Base-by-base conservation (phyloP, 1,284 basidiomycete genomes). In the Coniferiporia sulphurascens region DNA sequence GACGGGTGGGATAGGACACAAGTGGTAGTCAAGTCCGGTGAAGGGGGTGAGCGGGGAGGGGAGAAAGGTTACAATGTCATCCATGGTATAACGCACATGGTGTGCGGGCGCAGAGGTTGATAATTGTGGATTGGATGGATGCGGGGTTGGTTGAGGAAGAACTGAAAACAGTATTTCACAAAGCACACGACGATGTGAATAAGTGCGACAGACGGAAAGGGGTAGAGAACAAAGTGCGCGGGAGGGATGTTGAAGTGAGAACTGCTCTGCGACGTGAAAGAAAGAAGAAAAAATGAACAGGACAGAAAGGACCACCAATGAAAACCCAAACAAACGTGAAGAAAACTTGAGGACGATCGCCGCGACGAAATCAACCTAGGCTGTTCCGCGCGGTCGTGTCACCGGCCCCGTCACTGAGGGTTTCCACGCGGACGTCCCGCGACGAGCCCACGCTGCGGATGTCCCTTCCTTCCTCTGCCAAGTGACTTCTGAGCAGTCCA, bases 401-500 rank as follows among this genome's bases (percentile, higher is more conserved):
- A 35, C 55, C 58, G 13, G 35, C 58, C 9, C 21, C 56, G 43
- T 60, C 59, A 41, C 54, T 60, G 19, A 82, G 69, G 62, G 85
- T 85, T 70, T 91, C 88, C 60, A 92, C 87, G 66, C 76, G 80
- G 58, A 90, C 87, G 45, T 86, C 89, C 68, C 89, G 78, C 65
- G 85, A 87, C 44, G 86, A 88, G 65, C 82, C 77, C 32, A 92
- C 89, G 70, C 87, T 91, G 66, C 88, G 76, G 54, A 92, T 87
- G 70, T 91, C 89, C 63, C 87, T 76, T 22, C 89, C 90, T 70
- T 92, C 90, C 71, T 91, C 89, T 17, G 88, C 89, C 52, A 92
- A 72, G 71, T 91, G 86, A 63, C 84, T 77, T 67, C 77, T 84
- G 50, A 91, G 72, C 55, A 89, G 68, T 56, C 77, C 71, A 53